These are phyloP conservation scores for Oleoguttula mirabilis DNA, from an alignment of 495 filamentous ascomycete genomes.

Conservation along the genomic window DNA sequence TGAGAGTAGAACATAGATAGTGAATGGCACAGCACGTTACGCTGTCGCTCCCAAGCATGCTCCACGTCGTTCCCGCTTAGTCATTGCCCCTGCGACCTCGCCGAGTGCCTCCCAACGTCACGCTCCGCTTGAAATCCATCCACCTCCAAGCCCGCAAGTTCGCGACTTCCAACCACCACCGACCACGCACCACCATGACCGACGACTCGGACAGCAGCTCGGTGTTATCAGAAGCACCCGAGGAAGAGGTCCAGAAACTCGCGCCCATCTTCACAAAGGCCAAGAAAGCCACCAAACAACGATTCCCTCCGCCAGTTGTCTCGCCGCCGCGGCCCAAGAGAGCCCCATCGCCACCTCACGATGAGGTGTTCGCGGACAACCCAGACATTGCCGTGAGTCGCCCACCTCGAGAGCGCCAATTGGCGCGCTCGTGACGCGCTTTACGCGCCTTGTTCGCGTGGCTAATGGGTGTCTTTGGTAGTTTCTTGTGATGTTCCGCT, in stretches of 20 bases:
- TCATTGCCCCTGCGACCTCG: no score
- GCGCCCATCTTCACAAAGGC: constrained; percentile 18
- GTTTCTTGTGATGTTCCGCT: constrained; percentile 97
- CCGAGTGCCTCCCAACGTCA: no score
- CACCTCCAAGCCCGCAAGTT: constrained; percentile 1
- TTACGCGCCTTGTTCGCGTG: constrained; percentile 27
- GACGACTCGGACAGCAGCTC: constrained; percentile 14
- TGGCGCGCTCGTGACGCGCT: constrained; percentile 12
- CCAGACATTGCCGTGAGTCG: constrained; percentile 24
- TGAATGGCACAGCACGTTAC: neutral
- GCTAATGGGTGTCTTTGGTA: constrained; percentile 40
- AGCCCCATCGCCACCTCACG: constrained; percentile 21
- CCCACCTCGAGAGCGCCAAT: constrained; percentile 8
- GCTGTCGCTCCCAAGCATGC: no score
- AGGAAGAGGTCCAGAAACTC: constrained; percentile 18
- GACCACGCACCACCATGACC: constrained; percentile 5
- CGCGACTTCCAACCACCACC: constrained; percentile 3
- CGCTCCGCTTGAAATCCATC: no score
- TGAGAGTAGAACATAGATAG: neutral
- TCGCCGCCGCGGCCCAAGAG: constrained; percentile 18
- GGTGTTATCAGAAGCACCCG: constrained; percentile 8
- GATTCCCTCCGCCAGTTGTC: constrained; percentile 6
- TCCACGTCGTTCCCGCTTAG: no score
- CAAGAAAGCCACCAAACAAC: constrained; percentile 16
- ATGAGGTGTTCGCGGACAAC: constrained; percentile 23